Conservation (phyloP, 805 yeast genomes). For the Saitoella complicata region DNA sequence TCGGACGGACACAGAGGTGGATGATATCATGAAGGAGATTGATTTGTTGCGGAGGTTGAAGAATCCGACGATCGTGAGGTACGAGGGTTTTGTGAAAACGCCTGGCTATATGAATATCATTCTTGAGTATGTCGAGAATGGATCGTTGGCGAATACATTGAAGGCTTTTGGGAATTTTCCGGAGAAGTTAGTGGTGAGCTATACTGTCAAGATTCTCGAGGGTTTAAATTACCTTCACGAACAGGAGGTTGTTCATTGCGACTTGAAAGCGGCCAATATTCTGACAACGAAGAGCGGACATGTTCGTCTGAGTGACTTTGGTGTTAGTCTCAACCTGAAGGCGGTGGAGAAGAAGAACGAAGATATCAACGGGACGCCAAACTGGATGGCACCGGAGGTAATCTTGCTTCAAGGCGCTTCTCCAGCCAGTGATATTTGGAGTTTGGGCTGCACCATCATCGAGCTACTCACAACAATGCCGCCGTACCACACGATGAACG, state of each 20-base stretch:
- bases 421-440: conserved; percentile 89
- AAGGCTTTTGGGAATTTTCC: conserved; percentile 32
- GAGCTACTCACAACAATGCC: conserved; percentile 74
- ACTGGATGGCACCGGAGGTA: conserved; percentile 99
- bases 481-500: conserved; percentile 57
- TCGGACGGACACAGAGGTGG: too few relatives aligned
- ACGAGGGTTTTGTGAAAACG: too few relatives aligned
- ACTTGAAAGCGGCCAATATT: conserved; percentile 80
- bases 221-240: conserved; percentile 68
- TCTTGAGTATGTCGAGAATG: conserved; percentile 94
- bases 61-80: too few relatives aligned
- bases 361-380: conserved; percentile 78
- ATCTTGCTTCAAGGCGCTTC: conserved; percentile 54
- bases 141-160: conserved; percentile 68
- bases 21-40: too few relatives aligned
- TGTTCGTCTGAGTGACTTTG: conserved; percentile 81
- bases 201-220: conserved; percentile 43
- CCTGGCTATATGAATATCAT: conserved; percentile 27
- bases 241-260: conserved; percentile 70
- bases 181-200: conserved; percentile 46
- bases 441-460: conserved; percentile 79
- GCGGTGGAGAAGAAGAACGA: conserved; percentile 42
- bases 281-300: conserved; percentile 51
- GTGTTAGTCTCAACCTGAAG: conserved; percentile 73
- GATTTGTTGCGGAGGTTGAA: too few relatives aligned